Evolutionary conservation across 179 eudicot species (phyloP).

Genomic region (Amaranthus tricolor): DNA sequence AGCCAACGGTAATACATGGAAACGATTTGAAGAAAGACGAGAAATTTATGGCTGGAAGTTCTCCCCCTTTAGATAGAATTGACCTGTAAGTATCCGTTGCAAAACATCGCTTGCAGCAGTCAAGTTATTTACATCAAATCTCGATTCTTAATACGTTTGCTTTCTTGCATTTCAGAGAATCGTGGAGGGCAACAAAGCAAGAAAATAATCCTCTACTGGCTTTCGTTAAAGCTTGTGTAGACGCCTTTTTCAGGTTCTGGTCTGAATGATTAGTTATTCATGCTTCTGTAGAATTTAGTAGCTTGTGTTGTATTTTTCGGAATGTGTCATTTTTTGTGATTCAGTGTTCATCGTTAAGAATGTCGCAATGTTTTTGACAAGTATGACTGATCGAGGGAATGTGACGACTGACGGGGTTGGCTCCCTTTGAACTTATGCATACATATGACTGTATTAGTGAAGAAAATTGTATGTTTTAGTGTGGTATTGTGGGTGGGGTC

Average conservation of each 20-base stretch:
- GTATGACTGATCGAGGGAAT: not conserved
- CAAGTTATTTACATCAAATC: not conserved
- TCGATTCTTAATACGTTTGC: not conserved
- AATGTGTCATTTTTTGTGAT: not conserved
- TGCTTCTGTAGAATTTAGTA: not conserved
- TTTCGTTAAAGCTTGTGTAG: constrained; percentile 42
- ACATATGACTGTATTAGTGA: too few species aligned
- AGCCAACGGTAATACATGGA: constrained; percentile 17
- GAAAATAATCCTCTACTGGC: constrained; percentile 45
- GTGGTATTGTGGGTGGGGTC: too few species aligned
- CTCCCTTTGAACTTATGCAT: not conserved
- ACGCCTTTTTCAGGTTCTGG: constrained; percentile 61
- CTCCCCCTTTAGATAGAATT: constrained; percentile 47
- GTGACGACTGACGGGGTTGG: not conserved
- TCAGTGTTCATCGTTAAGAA: not conserved
- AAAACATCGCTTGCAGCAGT: not conserved
- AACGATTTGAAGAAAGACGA: constrained; percentile 24
- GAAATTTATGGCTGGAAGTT: constrained; percentile 25
- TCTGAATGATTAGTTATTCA: constrained; percentile 28
- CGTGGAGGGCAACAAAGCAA: constrained; percentile 48
- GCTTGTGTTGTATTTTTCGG: not conserved
- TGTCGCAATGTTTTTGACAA: not conserved
- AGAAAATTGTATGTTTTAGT: too few species aligned
- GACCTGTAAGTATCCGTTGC: constrained; percentile 49
- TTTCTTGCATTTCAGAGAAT: constrained; percentile 40